These are phyloP conservation scores for Chaetomium olivaceum DNA, from an alignment of 2,329 filamentous ascomycete species.

Conservation along the genomic window DNA sequence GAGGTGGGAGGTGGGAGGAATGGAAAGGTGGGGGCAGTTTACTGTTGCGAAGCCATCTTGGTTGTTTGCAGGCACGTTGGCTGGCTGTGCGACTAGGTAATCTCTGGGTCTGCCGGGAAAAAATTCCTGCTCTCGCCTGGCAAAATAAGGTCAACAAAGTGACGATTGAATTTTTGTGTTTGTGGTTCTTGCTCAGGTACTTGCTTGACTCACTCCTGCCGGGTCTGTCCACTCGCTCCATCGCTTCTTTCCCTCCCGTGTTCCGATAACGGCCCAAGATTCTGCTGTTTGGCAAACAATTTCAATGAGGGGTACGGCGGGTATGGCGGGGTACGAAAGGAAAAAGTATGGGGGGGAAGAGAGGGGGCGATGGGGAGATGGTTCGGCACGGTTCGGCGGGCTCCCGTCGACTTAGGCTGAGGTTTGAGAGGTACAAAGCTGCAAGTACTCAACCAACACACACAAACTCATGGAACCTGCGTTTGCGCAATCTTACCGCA, in stretches of 20 bases:
- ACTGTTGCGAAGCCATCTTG: conserved; percentile 35
- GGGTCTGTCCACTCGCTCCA: neutral
- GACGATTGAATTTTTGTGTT: conserved; percentile 5
- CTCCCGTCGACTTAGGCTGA: conserved; percentile 8
- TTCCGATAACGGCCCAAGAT: conserved; percentile 26
- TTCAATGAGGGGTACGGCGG: conserved; percentile 14
- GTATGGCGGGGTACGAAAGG: conserved; percentile 13
- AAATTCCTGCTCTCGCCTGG: conserved; percentile 17
- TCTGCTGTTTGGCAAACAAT: conserved; percentile 4
- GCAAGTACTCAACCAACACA: neutral
- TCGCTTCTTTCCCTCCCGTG: neutral
- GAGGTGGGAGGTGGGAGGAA: neutral
- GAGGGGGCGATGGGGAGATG: neutral
- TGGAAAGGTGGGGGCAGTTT: conserved; percentile 22
- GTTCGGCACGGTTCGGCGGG: conserved; percentile 5
- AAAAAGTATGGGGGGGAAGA: neutral
- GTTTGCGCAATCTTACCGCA: conserved; percentile 3
- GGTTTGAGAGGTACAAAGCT: conserved; percentile 2
- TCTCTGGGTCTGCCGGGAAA: conserved; percentile 8
- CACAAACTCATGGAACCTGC: neutral
- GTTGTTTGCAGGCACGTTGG: neutral
- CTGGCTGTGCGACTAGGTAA: conserved; percentile 3
- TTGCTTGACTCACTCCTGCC: neutral
- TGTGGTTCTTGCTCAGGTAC: neutral
- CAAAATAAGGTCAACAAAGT: conserved; percentile 10